Base-by-base conservation (phyloP, 805 yeast genomes). In the Kazachstania taianensis region DNA sequence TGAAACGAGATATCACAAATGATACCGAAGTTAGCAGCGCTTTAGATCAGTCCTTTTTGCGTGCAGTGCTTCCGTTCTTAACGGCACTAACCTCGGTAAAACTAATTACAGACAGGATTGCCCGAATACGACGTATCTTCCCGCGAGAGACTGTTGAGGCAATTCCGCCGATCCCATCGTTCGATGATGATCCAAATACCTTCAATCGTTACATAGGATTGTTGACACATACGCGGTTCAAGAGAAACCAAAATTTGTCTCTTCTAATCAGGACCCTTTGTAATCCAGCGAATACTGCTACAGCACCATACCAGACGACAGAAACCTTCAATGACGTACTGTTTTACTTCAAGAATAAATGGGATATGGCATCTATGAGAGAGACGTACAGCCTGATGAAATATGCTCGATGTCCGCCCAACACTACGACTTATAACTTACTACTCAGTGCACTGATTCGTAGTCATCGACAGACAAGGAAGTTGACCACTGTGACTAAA, bases 361-460 rank as follows among this genome's bases (percentile, higher is more conserved):
- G 53, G 40, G 72, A 70, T 46, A 51, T 63, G 30, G 63, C 65
- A 0, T 53, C 65, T 3, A 59, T 69, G 41, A 53, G 64, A 30
- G 65, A 62, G 33, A 45, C 64, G 3, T 50, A 67, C 26, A 52
- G 55, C 1, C 68, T 67, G 42, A 65, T 70, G 69, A 55, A 51
- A 27, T 34, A 52, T 2, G 63, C 57, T 38, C 46, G 51, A 2
- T 35, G 56, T 10, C 23, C 30, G 7, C 67, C 67, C 13, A 59
- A 62, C 39, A 52, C 64, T 3, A 52, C 49, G 2, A 66, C 70
- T 1, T 64, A 59, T 36, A 67, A 67, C 42, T 41, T 61, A 10
- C 44, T 68, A 49, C 32, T 68, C 7, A 43, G 51, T 10, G 55
- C 52, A 15, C 32, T 65, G 7, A 22, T 55, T 3, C 48, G 48